Conservation (phyloP, 768 basidiomycete genomes). For the Podaxis sp. region DNA sequence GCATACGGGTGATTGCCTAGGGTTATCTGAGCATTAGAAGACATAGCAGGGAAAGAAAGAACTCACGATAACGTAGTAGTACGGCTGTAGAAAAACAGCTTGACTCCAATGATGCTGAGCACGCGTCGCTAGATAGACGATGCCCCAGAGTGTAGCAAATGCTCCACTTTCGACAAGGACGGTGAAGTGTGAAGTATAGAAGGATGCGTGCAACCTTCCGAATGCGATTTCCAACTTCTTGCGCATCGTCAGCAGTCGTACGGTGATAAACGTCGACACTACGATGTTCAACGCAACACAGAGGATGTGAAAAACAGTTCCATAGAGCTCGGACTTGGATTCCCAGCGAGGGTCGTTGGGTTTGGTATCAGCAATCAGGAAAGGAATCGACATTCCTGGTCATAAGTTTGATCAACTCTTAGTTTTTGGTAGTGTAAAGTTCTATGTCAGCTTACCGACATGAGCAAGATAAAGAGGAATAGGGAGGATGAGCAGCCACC, state of each 20-base stretch:
- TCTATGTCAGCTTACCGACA: slow-evolving; percentile 26
- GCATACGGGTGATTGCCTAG: slow-evolving; percentile 37
- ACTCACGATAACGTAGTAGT: slow-evolving; percentile 32
- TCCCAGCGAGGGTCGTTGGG: slow-evolving; percentile 19
- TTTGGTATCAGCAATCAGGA: slow-evolving; percentile 28
- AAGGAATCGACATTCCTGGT: slow-evolving; percentile 34
- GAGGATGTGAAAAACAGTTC: slow-evolving; percentile 27
- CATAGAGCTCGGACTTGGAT: slow-evolving; percentile 19
- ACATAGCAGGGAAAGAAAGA: background rate
- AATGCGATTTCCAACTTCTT: slow-evolving; percentile 32
- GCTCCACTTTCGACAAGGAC: slow-evolving; percentile 41
- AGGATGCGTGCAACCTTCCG: slow-evolving; percentile 34
- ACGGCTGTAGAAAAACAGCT: slow-evolving; percentile 33
- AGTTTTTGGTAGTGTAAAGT: background rate
- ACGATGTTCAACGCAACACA: slow-evolving; percentile 32
- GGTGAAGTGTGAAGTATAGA: slow-evolving; percentile 36
- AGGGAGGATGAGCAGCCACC: slow-evolving; percentile 29
- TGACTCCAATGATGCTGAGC: slow-evolving; percentile 25
- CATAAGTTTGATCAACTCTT: background rate
- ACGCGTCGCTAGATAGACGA: slow-evolving; percentile 28
- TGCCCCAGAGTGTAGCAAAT: slow-evolving; percentile 36
- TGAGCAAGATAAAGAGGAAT: slow-evolving; percentile 31
- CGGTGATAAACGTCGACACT: slow-evolving; percentile 27
- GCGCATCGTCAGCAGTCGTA: slow-evolving; percentile 33
- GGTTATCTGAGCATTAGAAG: background rate